phyloP scores from a whole-genome alignment of 1,284 basidiomycete species.

The Leccinum solheimii region DNA sequence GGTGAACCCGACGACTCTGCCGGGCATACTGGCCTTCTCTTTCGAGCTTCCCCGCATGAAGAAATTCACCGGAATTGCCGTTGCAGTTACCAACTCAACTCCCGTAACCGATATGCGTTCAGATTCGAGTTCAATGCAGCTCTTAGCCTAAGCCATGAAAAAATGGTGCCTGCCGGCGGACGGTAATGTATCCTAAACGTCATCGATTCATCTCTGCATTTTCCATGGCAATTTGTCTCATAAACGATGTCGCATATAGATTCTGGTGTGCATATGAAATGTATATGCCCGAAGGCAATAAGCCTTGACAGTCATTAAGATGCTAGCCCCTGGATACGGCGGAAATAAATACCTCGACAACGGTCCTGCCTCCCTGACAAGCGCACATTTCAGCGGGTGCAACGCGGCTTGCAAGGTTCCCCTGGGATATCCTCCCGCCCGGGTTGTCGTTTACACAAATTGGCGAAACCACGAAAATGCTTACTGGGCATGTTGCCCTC shows the following conservation, averaged over 20 bases:
- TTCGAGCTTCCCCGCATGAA: conserved; percentile 43
- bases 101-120: conserved; percentile 37
- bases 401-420: background rate
- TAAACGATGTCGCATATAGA: background rate
- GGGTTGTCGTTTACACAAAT: background rate
- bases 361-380: background rate
- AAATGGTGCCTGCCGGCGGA: conserved; percentile 24
- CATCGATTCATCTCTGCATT: background rate
- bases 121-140: background rate
- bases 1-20: background rate
- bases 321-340: background rate
- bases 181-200: conserved; percentile 26
- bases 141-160: background rate
- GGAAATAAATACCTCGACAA: background rate
- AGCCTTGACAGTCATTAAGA: background rate
- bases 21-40: background rate
- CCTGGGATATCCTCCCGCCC: background rate
- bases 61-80: conserved; percentile 38
- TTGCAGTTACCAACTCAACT: conserved; percentile 37
- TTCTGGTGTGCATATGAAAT: background rate
- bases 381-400: background rate
- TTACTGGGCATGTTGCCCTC: background rate
- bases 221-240: background rate
- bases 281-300: background rate
- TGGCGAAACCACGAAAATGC: background rate